Base-by-base conservation (phyloP, 768 basidiomycete species). In the Podaxis rugospora region DNA sequence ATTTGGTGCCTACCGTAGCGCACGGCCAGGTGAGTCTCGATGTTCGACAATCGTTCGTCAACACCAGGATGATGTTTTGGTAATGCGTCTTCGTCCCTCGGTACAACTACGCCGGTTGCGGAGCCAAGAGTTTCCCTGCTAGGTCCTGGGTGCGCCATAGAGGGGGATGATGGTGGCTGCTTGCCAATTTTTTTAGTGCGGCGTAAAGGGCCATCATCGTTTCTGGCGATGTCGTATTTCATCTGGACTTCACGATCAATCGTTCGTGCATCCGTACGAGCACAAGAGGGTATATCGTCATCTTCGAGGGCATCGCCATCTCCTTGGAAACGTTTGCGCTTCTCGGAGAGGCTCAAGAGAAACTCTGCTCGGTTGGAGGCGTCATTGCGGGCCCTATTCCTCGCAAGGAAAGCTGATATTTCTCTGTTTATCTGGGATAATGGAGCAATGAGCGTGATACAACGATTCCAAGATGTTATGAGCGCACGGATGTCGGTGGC, bases 141-240 rank as follows among this genome's bases (percentile, higher is more conserved):
- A 11, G 14, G 42, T 36, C n/a, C 46, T 16, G 27, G n/a, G 37
- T 65, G 65, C 47, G 63, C 6, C 5, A 47, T 16, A 35, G 39
- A 18, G 11, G 18, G 42, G 6, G 42, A 9, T 21, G 6, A 10
- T 51, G 57, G 37, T 21, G 55, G 39, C 2, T 67, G 70, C 65
- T 80, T 79, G 63, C 85, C 66, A 0, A 86, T 91, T 65, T 84
- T 78, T 25, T 56, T 61, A 4, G 65, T 66, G 28, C 65, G 56
- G 18, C 59, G 79, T 46, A 93, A 74, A 0, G 90, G 90, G 0
- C 91, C 91, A 39, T 89, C 89, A 57, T 85, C 87, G 63, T 93
- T 92, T 72, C 86, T 90, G n/a, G 87, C 88, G 63, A 93, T 89
- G 69, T 93, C 92, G 64, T 92, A 93, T 69, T 89, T 90, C 79